phyloP scores from a whole-genome alignment of 2,329 filamentous ascomycete genomes.

The Teratosphaeria zuluensis region DNA sequence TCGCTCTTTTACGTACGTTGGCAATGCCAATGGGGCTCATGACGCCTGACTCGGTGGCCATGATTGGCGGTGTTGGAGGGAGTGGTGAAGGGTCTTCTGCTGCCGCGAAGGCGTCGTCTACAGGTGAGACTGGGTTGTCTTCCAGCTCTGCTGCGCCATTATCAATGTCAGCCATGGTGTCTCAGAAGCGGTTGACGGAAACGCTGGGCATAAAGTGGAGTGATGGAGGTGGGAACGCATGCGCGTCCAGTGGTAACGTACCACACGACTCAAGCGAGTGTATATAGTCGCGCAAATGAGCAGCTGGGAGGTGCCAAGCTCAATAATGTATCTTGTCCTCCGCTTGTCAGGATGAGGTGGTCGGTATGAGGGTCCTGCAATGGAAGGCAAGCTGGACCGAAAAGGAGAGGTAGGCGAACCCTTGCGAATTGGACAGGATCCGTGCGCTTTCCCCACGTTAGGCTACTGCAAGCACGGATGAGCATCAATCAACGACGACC shows the following conservation, averaged over 20 bases:
- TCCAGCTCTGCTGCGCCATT: background rate
- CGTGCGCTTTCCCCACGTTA: background rate
- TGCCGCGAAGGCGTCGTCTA: background rate
- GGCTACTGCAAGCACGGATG: background rate
- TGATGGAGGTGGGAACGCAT: background rate
- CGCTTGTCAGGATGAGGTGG: background rate
- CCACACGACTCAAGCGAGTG: background rate
- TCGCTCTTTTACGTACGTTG: conserved; percentile 53
- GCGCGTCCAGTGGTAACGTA: background rate
- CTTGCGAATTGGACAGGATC: background rate
- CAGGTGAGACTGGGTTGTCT: background rate
- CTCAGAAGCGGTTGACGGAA: background rate
- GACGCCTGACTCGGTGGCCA: background rate
- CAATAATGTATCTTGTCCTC: background rate
- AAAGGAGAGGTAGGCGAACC: background rate
- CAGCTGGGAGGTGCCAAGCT: background rate
- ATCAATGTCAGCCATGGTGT: conserved; percentile 2
- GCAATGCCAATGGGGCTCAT: conserved; percentile 57
- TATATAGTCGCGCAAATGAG: background rate
- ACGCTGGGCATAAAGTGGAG: background rate
- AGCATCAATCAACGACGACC: background rate
- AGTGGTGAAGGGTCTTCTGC: background rate
- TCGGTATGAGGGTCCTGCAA: background rate
- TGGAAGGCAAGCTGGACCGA: background rate
- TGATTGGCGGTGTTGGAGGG: background rate